Percentiles rank a stretch among this genome's conserved stretches.
Conservation (phyloP, 352 stramenopile species). For the Globisporangium cystogenes region DNA sequence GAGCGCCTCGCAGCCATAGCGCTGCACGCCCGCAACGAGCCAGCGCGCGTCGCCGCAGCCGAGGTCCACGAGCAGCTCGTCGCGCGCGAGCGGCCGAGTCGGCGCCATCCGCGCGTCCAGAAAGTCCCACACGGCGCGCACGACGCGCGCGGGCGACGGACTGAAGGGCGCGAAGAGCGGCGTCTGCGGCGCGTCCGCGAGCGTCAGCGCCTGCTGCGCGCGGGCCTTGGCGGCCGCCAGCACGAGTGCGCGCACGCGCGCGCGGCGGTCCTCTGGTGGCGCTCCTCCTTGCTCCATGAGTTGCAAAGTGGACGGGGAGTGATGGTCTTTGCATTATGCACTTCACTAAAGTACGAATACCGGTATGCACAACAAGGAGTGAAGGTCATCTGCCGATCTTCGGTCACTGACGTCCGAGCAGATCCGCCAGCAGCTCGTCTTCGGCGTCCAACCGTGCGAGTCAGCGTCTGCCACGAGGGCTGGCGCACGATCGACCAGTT, state of each 20-base stretch:
- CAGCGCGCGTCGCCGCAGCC: conserved; percentile 77
- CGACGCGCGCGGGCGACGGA: conserved; percentile 48
- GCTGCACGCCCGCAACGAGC: conserved; percentile 59
- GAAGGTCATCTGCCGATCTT: too few relatives aligned
- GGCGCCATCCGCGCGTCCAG: conserved; percentile 15
- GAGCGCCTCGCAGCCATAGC: conserved; percentile 51
- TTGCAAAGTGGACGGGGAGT: not conserved
- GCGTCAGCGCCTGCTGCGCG: conserved; percentile 37
- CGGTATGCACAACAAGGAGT: too few relatives aligned
- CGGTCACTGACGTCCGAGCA: too few relatives aligned
- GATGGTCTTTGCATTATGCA: not conserved
- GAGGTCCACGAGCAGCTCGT: conserved; percentile 75
- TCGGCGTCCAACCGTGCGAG: too few relatives aligned
- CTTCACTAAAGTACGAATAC: not conserved
- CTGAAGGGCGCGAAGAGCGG: conserved; percentile 72
- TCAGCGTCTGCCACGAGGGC: too few relatives aligned
- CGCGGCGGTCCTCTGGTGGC: conserved; percentile 7
- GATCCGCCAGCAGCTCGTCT: too few relatives aligned
- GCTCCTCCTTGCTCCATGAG: not conserved
- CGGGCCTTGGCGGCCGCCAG: conserved; percentile 55
- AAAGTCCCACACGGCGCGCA: conserved; percentile 59
- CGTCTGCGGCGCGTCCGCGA: conserved; percentile 12
- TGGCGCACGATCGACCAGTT: too few relatives aligned
- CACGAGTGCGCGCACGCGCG: conserved; percentile 48
- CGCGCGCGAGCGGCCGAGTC: conserved; percentile 9